phyloP scores from a whole-genome alignment of 1,139 yeast species.

The Saccharomycopsis hybrid region DNA sequence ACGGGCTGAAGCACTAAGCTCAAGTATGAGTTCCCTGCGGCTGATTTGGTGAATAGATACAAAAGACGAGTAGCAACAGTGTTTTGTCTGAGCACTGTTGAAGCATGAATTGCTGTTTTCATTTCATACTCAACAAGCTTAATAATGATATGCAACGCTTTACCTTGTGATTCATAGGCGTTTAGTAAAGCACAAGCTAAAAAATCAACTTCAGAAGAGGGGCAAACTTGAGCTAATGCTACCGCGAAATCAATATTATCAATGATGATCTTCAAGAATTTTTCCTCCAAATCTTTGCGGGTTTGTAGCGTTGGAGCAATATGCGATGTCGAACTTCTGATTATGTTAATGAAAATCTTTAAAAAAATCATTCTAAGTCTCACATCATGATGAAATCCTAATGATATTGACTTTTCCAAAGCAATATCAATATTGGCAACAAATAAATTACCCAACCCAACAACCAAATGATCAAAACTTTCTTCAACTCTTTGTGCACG shows the following conservation, averaged over 20 bases:
- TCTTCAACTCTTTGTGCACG: conserved; percentile 43
- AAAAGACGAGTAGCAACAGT: conserved; percentile 76
- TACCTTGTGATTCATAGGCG: conserved; percentile 49
- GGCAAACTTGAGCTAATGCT: conserved; percentile 39
- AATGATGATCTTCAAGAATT: conserved; percentile 2
- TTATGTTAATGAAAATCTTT: conserved; percentile 68
- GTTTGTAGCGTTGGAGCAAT: conserved; percentile 20
- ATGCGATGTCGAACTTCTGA: conserved; percentile 31
- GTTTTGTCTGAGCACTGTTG: conserved; percentile 73
- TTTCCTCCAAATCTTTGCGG: conserved; percentile 25
- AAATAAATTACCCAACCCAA: conserved; percentile 60
- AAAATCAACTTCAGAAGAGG: conserved; percentile 54
- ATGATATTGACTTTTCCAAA: conserved; percentile 65
- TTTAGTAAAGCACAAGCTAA: conserved; percentile 65
- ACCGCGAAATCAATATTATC: conserved; percentile 23
- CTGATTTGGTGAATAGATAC: conserved; percentile 61
- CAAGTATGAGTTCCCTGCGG: conserved; percentile 53
- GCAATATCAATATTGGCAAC: conserved; percentile 76
- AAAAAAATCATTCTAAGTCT: conserved; percentile 66
- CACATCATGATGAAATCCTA: conserved; percentile 67
- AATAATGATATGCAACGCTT: conserved; percentile 49
- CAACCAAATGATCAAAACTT: conserved; percentile 61
- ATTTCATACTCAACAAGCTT: conserved; percentile 61
- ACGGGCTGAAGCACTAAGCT: conserved; percentile 27
- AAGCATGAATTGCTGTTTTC: conserved; percentile 48